Conservation (phyloP, 371 early-diverging fungal genomes). For the Circinella umbellata region DNA sequence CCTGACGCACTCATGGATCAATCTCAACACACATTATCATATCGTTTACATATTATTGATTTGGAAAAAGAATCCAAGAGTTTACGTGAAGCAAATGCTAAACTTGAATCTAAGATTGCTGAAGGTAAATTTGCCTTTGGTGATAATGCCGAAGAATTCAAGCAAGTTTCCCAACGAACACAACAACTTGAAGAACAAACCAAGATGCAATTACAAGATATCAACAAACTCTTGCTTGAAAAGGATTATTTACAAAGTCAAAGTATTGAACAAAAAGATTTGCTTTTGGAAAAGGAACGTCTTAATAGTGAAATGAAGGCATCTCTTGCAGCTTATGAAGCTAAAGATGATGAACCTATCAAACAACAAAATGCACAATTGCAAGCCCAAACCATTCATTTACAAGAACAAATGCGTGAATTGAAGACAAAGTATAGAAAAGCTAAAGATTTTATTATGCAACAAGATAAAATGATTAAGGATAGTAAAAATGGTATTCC, state of each 20-base stretch:
- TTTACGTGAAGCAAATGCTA: constrained; percentile 34
- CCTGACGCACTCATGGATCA: constrained; percentile 48
- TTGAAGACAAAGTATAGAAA: constrained; percentile 65
- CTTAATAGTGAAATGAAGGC: constrained; percentile 67
- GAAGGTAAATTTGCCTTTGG: constrained; percentile 46
- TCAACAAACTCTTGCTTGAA: constrained; percentile 70
- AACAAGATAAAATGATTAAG: constrained; percentile 64
- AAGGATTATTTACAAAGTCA: constrained; percentile 66
- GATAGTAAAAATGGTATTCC: constrained; percentile 21
- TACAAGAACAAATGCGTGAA: constrained; percentile 68
- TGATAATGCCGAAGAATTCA: constrained; percentile 40
- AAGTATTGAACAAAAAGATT: constrained; percentile 60
- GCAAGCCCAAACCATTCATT: constrained; percentile 54
- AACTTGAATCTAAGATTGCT: constrained; percentile 36
- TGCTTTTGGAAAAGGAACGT: constrained; percentile 58
- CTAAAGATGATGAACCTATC: constrained; percentile 67
- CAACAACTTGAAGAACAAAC: constrained; percentile 64
- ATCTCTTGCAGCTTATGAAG: constrained; percentile 71
- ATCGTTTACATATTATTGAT: constrained; percentile 46
- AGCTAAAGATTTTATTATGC: constrained; percentile 70
- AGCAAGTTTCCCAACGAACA: constrained; percentile 44
- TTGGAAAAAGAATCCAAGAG: constrained; percentile 51
- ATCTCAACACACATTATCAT: constrained; percentile 36
- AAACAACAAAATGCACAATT: constrained; percentile 62
- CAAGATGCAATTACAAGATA: constrained; percentile 63